These are phyloP conservation scores for Hymenoscyphus linearis DNA, from an alignment of 2,329 filamentous ascomycete genomes.

Conservation along the genomic window DNA sequence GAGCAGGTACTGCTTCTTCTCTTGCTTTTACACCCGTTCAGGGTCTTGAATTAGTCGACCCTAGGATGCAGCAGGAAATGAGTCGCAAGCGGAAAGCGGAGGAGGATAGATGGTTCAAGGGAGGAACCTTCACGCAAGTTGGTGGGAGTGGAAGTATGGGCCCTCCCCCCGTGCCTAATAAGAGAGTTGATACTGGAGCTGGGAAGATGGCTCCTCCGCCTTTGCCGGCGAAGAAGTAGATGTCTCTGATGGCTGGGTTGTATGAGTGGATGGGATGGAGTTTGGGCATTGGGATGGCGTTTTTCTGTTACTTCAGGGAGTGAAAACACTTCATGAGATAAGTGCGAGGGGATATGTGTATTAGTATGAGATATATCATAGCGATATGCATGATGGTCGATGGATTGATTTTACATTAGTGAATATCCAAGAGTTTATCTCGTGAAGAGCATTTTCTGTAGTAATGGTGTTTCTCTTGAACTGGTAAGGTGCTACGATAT, in stretches of 20 bases:
- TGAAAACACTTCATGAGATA: not conserved
- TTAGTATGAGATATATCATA: not conserved
- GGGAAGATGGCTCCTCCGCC: slow-evolving; percentile 41
- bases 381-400: not conserved
- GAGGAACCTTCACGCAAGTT: slow-evolving; percentile 92
- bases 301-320: not conserved
- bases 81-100: slow-evolving; percentile 89
- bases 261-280: not conserved
- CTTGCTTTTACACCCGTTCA: slow-evolving; percentile 93
- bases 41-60: slow-evolving; percentile 90
- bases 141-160: slow-evolving; percentile 67
- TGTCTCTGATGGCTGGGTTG: not conserved
- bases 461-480: too few species aligned
- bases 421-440: not conserved
- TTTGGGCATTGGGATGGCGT: slow-evolving; percentile 5
- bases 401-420: not conserved
- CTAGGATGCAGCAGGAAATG: slow-evolving; percentile 82
- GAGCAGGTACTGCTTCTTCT: slow-evolving; percentile 73
- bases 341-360: not conserved
- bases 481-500: too few species aligned
- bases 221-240: slow-evolving; percentile 24
- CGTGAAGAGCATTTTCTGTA: not conserved
- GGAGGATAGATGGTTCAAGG: slow-evolving; percentile 94
- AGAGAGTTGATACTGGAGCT: slow-evolving; percentile 64
- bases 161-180: slow-evolving; percentile 60